A percentile compares a stretch with the other conserved stretches of the same genome.
These are phyloP conservation scores for Diutina catenulata DNA, from an alignment of 1,139 yeast species.

Conservation along the genomic window DNA sequence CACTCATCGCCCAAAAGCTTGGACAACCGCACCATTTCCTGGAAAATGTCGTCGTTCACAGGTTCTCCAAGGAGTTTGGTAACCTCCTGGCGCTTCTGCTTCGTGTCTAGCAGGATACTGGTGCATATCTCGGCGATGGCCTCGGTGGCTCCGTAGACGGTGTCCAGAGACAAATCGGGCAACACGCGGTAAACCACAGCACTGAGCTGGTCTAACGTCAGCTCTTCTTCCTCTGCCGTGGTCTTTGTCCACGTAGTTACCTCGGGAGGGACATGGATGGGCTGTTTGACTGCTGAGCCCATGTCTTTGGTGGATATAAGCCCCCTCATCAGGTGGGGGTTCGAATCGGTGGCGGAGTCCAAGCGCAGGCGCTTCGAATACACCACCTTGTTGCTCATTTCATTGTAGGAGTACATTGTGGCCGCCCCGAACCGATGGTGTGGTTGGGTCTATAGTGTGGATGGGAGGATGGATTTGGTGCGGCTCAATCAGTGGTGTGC, in stretches of 20 bases:
- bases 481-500: too few relatives aligned
- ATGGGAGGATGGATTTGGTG: too few relatives aligned
- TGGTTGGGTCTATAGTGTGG: too few relatives aligned
- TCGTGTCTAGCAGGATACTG: neutral
- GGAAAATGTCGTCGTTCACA: neutral
- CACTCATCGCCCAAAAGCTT: constrained; percentile 4
- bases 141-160: constrained; percentile 1
- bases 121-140: constrained; percentile 3
- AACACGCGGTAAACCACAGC: neutral
- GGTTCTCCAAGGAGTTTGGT: neutral
- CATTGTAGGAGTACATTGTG: too few relatives aligned
- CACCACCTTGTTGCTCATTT: constrained; percentile 1
- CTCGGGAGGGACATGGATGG: neutral
- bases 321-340: constrained; percentile 2
- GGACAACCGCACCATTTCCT: neutral
- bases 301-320: neutral
- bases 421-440: too few relatives aligned
- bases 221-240: constrained; percentile 4
- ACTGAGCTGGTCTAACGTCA: constrained; percentile 3
- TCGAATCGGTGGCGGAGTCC: neutral
- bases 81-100: neutral
- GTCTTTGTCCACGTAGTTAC: neutral
- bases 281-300: neutral
- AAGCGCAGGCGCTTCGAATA: neutral
- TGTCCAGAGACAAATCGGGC: constrained; percentile 3